Evolutionary conservation across 164 flowering plant genomes (phyloP).

Genomic region (Annona cherimola): DNA sequence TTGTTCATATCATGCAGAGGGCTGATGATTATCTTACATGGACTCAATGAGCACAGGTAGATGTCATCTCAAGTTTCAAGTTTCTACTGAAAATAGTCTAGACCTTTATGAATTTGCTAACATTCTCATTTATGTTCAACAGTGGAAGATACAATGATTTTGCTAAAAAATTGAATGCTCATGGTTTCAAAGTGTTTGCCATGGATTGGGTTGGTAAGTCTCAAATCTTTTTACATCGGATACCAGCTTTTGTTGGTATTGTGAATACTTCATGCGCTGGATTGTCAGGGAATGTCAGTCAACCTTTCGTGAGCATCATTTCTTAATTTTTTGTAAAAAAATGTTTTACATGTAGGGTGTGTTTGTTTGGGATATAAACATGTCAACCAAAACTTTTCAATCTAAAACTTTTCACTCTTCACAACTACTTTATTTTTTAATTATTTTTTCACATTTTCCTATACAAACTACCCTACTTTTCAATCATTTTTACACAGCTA

Average conservation of each 20-base stretch:
- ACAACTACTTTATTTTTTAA: too few species aligned
- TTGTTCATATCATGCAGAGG: constrained; percentile 46
- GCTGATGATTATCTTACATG: constrained; percentile 71
- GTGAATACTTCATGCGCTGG: neutral
- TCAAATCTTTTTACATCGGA: neutral
- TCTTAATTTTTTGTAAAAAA: neutral
- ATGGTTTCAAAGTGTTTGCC: constrained; percentile 79
- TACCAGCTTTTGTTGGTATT: neutral
- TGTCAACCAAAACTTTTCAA: too few species aligned
- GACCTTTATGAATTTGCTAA: constrained; percentile 1
- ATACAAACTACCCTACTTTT: too few species aligned
- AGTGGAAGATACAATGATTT: constrained; percentile 76
- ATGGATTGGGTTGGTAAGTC: constrained; percentile 94
- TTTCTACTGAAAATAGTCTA: neutral
- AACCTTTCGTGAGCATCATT: neutral
- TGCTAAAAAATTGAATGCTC: constrained; percentile 73
- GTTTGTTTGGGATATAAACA: too few species aligned
- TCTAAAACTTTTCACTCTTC: too few species aligned
- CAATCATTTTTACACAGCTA: too few species aligned
- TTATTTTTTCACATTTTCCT: too few species aligned
- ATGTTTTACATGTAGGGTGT: neutral
- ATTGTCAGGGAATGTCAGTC: neutral
- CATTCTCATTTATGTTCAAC: constrained; percentile 16
- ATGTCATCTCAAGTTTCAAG: constrained; percentile 6
- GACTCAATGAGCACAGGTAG: constrained; percentile 94